A percentile compares a stretch with the other conserved stretches of the same genome.
Evolutionary conservation across 1,284 basidiomycete genomes (phyloP).

Genomic region (Tetrapyrgos nigripes): DNA sequence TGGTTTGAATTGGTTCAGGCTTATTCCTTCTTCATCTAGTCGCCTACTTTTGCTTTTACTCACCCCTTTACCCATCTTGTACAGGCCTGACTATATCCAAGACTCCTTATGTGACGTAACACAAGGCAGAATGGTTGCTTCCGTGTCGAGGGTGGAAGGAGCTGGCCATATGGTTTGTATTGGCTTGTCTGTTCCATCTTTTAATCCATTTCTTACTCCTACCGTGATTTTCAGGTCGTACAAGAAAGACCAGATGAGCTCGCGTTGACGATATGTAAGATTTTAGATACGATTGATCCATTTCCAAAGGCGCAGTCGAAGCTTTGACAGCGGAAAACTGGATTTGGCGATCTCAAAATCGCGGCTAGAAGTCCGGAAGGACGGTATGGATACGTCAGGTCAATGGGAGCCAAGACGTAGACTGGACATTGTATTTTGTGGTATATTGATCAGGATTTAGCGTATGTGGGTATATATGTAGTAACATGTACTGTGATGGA

Average conservation of each 20-base stretch:
- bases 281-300: constrained; percentile 19
- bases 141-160: constrained; percentile 44
- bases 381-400: too few relatives aligned
- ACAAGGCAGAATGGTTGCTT: constrained; percentile 43
- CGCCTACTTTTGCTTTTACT: not conserved
- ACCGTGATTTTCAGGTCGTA: constrained; percentile 35
- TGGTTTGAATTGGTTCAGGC: too few relatives aligned
- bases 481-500: too few relatives aligned
- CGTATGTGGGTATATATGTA: too few relatives aligned
- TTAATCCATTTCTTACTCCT: not conserved
- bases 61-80: not conserved
- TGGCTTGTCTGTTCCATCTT: not conserved
- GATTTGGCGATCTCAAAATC: too few relatives aligned
- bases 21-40: not conserved
- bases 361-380: too few relatives aligned
- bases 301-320: constrained; percentile 2
- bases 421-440: too few relatives aligned
- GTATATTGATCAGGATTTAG: too few relatives aligned
- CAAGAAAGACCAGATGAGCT: constrained; percentile 47
- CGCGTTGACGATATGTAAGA: constrained; percentile 35
- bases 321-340: too few relatives aligned
- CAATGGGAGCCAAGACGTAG: too few relatives aligned
- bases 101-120: constrained; percentile 44
- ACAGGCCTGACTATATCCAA: constrained; percentile 47
- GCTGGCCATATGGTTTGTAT: constrained; percentile 48